A percentile compares a stretch with the other conserved stretches of the same genome.
phyloP scores from a whole-genome alignment of 768 basidiomycete species.

The Tulasnella sp. region DNA sequence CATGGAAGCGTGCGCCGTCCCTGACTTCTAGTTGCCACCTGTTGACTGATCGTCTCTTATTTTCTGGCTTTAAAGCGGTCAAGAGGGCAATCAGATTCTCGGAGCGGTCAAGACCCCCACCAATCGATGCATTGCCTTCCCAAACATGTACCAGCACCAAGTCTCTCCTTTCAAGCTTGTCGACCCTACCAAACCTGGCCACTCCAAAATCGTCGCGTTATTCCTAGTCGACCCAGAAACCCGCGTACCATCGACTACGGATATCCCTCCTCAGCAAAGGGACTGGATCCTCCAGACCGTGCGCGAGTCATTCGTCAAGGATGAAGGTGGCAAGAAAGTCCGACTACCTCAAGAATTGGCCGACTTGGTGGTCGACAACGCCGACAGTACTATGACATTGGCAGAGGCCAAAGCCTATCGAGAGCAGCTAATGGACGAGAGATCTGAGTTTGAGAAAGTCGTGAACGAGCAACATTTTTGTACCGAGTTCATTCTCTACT shows the following conservation, averaged over 20 bases:
- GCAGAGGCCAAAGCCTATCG: constrained; percentile 23
- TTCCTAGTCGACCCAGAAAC: constrained; percentile 24
- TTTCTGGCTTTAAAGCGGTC: neutral
- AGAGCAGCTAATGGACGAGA: constrained; percentile 19
- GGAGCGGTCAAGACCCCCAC: neutral
- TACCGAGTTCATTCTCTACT: neutral
- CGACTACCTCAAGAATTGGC: constrained; percentile 15
- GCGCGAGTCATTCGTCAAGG: neutral
- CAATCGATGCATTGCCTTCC: constrained; percentile 31
- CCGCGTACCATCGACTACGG: constrained; percentile 50
- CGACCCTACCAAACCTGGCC: neutral
- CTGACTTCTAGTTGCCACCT: constrained; percentile 11
- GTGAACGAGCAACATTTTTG: neutral
- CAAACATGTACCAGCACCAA: constrained; percentile 26
- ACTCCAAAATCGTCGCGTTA: neutral
- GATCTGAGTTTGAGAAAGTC: neutral
- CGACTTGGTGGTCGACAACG: neutral
- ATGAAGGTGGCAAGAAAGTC: neutral
- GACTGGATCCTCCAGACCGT: constrained; percentile 51
- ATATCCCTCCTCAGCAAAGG: constrained; percentile 57
- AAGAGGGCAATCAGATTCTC: too few species aligned
- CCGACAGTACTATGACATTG: neutral
- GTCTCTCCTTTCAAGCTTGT: neutral
- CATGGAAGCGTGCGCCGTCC: constrained; percentile 38
- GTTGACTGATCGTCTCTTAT: constrained; percentile 44